Evolutionary conservation across 2,329 filamentous ascomycete genomes (phyloP).

Genomic region (Fusarium lateritium): DNA sequence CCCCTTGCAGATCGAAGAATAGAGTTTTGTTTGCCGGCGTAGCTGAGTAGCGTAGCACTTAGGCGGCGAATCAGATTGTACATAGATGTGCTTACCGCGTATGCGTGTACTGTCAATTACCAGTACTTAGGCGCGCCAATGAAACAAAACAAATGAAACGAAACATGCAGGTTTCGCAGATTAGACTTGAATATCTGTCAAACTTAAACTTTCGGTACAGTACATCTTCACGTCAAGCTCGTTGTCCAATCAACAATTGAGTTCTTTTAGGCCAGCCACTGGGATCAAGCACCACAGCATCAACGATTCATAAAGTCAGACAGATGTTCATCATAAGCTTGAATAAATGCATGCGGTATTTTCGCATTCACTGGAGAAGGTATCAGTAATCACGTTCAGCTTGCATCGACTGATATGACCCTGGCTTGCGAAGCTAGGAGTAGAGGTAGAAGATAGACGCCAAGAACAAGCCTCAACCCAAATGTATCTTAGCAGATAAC

Average conservation of each 20-base stretch:
- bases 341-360: too few relatives aligned
- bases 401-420: too few relatives aligned
- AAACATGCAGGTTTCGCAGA: background rate
- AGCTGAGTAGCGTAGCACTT: too few relatives aligned
- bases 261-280: background rate
- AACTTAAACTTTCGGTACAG: too few relatives aligned
- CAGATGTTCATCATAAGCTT: too few relatives aligned
- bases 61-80: background rate
- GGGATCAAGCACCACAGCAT: too few relatives aligned
- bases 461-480: background rate
- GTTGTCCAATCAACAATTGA: background rate
- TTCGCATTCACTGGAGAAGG: too few relatives aligned
- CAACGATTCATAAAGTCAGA: too few relatives aligned
- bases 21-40: background rate
- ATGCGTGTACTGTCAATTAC: background rate
- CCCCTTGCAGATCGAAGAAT: background rate
- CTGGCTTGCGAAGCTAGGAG: background rate
- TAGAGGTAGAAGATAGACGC: background rate
- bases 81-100: background rate
- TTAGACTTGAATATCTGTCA: background rate
- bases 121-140: background rate
- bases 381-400: too few relatives aligned
- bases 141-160: conserved; percentile 4
- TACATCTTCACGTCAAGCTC: too few relatives aligned
- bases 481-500: background rate